Conservation (phyloP, 345 rosid genomes). For the Hibiscus trionum region DNA sequence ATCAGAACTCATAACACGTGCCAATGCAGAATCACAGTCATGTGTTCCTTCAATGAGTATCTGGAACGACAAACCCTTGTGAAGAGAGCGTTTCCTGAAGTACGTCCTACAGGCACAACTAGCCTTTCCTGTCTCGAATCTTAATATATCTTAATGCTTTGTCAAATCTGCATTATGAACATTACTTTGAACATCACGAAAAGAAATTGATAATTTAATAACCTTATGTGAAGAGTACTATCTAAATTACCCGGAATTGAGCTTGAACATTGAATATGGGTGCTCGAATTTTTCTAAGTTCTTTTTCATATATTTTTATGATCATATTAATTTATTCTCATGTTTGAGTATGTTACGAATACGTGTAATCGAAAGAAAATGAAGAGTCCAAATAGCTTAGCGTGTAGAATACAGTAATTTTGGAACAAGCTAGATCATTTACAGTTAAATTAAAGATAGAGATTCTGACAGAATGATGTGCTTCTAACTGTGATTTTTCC, state of each 20-base stretch:
- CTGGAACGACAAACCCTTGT: background rate
- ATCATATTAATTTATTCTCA: background rate
- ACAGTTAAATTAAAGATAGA: background rate
- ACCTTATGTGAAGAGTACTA: no score
- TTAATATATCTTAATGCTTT: no score
- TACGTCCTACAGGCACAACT: background rate
- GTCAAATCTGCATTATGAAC: no score
- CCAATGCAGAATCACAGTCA: background rate
- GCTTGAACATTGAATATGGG: no score
- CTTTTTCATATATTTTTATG: background rate
- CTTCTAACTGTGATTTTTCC: background rate
- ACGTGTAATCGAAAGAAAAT: no score
- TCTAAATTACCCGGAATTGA: no score
- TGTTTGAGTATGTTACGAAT: no score
- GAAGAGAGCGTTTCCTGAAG: background rate
- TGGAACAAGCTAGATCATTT: background rate
- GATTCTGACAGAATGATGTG: background rate
- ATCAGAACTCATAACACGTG: background rate
- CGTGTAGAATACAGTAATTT: no score
- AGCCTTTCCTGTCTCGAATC: no score
- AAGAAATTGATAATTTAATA: no score
- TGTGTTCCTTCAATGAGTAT: background rate
- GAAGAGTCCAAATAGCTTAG: no score
- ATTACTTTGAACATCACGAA: background rate
- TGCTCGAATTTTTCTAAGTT: background rate